phyloP scores from a whole-genome alignment of 306 rosid genomes.

The Alnus glutinosa region DNA sequence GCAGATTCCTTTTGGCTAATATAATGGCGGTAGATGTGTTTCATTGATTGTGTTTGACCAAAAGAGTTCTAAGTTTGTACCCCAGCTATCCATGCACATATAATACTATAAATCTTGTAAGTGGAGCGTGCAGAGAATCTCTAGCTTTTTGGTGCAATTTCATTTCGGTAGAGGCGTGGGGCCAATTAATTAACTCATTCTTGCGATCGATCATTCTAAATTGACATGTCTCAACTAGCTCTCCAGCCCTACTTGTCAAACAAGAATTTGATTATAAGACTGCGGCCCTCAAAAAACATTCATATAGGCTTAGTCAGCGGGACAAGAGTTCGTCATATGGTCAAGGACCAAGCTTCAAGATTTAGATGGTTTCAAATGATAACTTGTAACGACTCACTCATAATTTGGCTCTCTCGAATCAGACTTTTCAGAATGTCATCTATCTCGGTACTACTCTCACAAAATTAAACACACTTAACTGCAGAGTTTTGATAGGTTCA shows the following conservation, averaged over 20 bases:
- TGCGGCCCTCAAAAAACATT: neutral
- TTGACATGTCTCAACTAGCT: neutral
- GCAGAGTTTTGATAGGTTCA: no score
- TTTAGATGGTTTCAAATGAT: no score
- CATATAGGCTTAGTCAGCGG: slow-evolving; percentile 5
- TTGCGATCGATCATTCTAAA: neutral
- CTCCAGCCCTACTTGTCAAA: neutral
- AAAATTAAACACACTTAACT: no score
- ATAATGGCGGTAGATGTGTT: neutral
- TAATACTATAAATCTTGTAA: slow-evolving; percentile 2
- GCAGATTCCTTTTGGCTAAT: neutral
- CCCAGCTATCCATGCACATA: slow-evolving; percentile 11
- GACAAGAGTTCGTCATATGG: slow-evolving; percentile 10
- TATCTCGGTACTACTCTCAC: no score
- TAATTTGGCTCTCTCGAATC: no score
- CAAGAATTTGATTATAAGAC: neutral
- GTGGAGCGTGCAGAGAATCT: slow-evolving; percentile 21
- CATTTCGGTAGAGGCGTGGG: slow-evolving; percentile 7
- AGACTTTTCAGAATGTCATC: no score
- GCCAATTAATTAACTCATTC: neutral
- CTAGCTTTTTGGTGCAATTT: slow-evolving; percentile 3
- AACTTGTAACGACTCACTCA: no score
- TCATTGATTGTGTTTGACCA: neutral
- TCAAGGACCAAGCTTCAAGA: neutral
- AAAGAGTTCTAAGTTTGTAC: slow-evolving; percentile 3